Base-by-base conservation (phyloP, 148 eudicot species). In the Beta vulgaris region DNA sequence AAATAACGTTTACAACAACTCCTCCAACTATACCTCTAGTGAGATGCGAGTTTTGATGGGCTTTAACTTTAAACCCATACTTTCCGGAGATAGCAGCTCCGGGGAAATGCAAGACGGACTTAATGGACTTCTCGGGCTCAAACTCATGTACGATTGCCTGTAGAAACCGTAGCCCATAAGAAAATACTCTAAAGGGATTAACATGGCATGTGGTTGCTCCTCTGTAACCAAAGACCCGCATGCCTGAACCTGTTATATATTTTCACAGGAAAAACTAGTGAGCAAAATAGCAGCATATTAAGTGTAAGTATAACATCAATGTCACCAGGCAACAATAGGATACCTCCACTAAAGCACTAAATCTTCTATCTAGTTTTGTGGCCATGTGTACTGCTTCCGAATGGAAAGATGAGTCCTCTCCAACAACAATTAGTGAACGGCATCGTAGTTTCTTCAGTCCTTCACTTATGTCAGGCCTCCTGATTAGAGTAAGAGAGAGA, bases 31-130 rank as follows among this genome's bases (percentile, higher is more conserved):
- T 60, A 84, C 85, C 85, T 85, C 80, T 19, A 79, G 57, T 2
- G 88, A 82, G 64, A 84, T 78, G 68, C 96, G 85, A 31, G 98
- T 94, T 77, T 94, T 94, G 35, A 94, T 94, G 3, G 98, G 98
- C 71, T 94, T 94, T 77, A 94, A 70, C 87, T 94, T 94, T 84
- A 94, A 80, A 4, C 98, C 98, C 98, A 94, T 94, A 83, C 98
- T 94, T 86, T 94, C 98, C 0, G 98, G 98, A 44, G 98, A 91
- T 72, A 90, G 94, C n/a, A 94, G 97, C 85, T 94, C 98, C 0
- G 98, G 98, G 23, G 97, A 91, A 80, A 94, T 88, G 77, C 86
- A 84, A 12, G 91, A 87, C 8, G 96, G 98, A 73, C 91, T 94
- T 73, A 94, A 83, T 8, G 98, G 96, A 83, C 98, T 94, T 84